Evolutionary conservation across 768 basidiomycete species (phyloP).

Genomic region (Cystobasidium onofrii): DNA sequence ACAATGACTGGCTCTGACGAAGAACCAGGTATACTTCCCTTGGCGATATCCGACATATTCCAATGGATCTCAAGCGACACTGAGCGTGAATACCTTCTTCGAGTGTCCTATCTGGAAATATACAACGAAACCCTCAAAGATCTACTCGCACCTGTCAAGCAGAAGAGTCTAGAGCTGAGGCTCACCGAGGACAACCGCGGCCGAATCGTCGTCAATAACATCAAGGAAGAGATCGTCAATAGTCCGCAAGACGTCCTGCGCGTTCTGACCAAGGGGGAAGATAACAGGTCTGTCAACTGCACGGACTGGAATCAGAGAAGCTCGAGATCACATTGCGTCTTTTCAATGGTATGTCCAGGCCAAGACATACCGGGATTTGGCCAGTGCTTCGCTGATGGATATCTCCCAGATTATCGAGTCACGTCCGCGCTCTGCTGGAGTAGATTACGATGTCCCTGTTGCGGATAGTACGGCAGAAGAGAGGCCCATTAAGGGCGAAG

Average conservation of each 20-base stretch:
- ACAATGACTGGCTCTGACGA: constrained; percentile 57
- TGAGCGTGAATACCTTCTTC: constrained; percentile 78
- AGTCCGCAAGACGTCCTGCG: constrained; percentile 76
- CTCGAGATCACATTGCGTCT: constrained; percentile 88
- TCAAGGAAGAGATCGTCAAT: constrained; percentile 89
- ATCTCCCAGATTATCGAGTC: constrained; percentile 31
- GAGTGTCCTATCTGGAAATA: constrained; percentile 93
- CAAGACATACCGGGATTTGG: too few relatives aligned
- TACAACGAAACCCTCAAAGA: constrained; percentile 61
- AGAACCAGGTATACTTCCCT: constrained; percentile 89
- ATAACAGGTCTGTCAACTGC: constrained; percentile 76
- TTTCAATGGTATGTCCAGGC: constrained; percentile 88
- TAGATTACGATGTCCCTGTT: not conserved
- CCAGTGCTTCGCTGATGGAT: too few relatives aligned
- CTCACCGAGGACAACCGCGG: constrained; percentile 51
- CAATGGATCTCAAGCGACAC: constrained; percentile 67
- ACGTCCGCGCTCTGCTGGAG: not conserved
- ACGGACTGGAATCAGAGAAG: constrained; percentile 99
- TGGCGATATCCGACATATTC: constrained; percentile 87
- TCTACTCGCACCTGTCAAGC: constrained; percentile 55
- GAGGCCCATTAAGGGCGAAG: constrained; percentile 33
- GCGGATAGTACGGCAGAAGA: too few relatives aligned
- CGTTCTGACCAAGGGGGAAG: constrained; percentile 75
- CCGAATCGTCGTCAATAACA: constrained; percentile 57
- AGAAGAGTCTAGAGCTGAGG: constrained; percentile 53